Evolutionary conservation across 495 filamentous ascomycete genomes (phyloP).

Genomic region (Tuber melanosporum): DNA sequence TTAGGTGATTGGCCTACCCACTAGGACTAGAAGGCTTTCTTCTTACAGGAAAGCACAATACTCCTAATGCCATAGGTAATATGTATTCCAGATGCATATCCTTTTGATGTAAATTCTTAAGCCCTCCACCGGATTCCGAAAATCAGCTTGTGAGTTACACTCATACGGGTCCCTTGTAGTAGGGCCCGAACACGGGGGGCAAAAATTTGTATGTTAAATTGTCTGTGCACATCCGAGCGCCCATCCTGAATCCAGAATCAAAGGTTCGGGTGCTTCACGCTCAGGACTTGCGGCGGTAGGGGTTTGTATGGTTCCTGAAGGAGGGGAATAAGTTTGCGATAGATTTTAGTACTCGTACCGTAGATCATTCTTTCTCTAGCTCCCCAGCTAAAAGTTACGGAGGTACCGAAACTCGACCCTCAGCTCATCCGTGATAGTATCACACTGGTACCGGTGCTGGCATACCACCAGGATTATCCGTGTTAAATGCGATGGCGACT

Average conservation of each 20-base stretch:
- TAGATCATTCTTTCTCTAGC: not conserved
- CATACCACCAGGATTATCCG: not conserved
- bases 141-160: not conserved
- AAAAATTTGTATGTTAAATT: too few relatives aligned
- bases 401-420: not conserved
- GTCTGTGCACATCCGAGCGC: too few relatives aligned
- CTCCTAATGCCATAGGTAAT: not conserved
- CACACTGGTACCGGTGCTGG: too few relatives aligned
- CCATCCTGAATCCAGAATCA: too few relatives aligned
- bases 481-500: not conserved
- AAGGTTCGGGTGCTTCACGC: too few relatives aligned
- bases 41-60: not conserved
- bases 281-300: not conserved
- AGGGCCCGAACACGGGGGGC: too few relatives aligned
- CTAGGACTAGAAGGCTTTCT: not conserved
- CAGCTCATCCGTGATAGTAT: not conserved
- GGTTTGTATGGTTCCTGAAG: not conserved
- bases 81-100: not conserved
- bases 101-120: not conserved
- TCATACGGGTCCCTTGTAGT: not conserved
- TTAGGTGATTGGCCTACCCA: not conserved
- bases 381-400: not conserved
- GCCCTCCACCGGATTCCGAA: not conserved
- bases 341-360: not conserved
- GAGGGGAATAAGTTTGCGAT: not conserved